Percentiles rank a stretch among this genome's conserved stretches.
These are phyloP conservation scores for Nitzschia palea DNA, from an alignment of 108 stramenopile species.

Conservation along the genomic window DNA sequence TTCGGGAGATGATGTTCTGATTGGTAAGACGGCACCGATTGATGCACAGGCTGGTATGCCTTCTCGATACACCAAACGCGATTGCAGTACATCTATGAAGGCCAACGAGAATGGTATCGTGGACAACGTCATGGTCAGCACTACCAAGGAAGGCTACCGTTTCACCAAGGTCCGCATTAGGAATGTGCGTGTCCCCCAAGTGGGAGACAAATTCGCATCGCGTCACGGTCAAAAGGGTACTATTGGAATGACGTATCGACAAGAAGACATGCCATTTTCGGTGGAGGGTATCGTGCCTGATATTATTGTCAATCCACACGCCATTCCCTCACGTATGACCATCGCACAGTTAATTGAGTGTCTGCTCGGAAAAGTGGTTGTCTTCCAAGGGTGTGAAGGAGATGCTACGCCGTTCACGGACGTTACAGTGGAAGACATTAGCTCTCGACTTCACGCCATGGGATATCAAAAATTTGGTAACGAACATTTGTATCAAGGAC, in stretches of 20 bases:
- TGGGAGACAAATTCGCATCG: constrained; percentile 74
- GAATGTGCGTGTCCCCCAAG: constrained; percentile 94
- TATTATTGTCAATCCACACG: constrained; percentile 99
- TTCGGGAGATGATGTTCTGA: constrained; percentile 93
- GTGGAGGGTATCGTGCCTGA: constrained; percentile 97
- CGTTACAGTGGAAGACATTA: constrained; percentile 93
- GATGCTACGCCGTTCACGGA: constrained; percentile 99
- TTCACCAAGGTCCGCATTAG: constrained; percentile 98
- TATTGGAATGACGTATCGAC: constrained; percentile 97
- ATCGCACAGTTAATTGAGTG: constrained; percentile 99
- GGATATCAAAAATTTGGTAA: constrained; percentile 98
- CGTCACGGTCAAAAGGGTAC: constrained; percentile 99
- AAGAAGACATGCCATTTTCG: constrained; percentile 99
- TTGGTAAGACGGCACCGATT: constrained; percentile 95
- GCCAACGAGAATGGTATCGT: constrained; percentile 97
- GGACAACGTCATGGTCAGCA: constrained; percentile 89
- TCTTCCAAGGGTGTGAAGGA: constrained; percentile 95
- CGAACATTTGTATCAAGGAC: constrained; percentile 97
- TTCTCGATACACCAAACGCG: constrained; percentile 90
- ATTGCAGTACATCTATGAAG: constrained; percentile 95
- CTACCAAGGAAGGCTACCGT: constrained; percentile 93
- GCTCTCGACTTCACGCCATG: constrained; percentile 87
- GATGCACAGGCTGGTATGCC: constrained; percentile 72
- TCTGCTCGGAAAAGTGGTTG: constrained; percentile 95
- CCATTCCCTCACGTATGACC: constrained; percentile 99